Evolutionary conservation across 805 yeast genomes (phyloP), one percentile per base, ranked within the genome.

Genomic region (Schwanniomyces vanrijiae): DNA sequence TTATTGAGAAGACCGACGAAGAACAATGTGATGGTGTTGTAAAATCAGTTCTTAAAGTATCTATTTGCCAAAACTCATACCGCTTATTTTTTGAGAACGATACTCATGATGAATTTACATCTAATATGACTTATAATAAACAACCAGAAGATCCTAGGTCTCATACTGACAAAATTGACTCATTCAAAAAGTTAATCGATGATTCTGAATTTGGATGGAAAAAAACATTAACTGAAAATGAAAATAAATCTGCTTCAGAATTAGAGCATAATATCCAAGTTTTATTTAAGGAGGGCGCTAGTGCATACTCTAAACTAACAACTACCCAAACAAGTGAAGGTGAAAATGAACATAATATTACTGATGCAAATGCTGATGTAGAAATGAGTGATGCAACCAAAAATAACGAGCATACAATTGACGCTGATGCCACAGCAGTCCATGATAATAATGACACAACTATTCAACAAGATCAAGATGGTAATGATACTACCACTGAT

Each of bases 11-110:
- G 42, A 79, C 80, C 9, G 83, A 73, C 39, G 81, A 76, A 44
- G 86, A 80, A 14, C 71, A 69, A 50, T 69, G 81, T 46, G 84
- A 81, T 45, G 95, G 92, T 10, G 75, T 77, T 37, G 77, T 84
- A 3, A 78, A 78, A 41, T 83, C 96, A 28, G 85, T 82, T 21
- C 71, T 92, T 65, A 83, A 83, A 58, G 92, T 94, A 16, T 84
- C 88, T 40, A 79, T 92, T 34, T 83, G 91, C 59, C 81, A 83
- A 56, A 86, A 85, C 56, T 82, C 90, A 3, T 94, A 89, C 65
- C 77, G 88, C 52, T 68, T 94, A 58, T 83, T 87, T 60, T 90
- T 92, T 61, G 96, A 89, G 60, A 77, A 86, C 4, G 83, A 78
- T 5, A 81, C 96, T 0, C 81, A 78, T 53, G 99, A 94, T 68